Conservation (phyloP, 129 eudicot genomes). For the sunflower (Helianthus annuus) region HanXRQr2.0-SUNRISE NC_035446.2:13361863-13362362, state of each 20-base stretch:
- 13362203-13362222: not conserved
- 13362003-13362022: constrained; percentile 2
- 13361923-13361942: not conserved
- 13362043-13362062: constrained; percentile 6
- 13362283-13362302: no score
- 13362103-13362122: constrained; percentile 7
- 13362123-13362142: not conserved
- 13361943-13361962: not conserved
- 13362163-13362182: not conserved
- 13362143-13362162: not conserved
- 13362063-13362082: constrained; percentile 17
- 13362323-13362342: no score
- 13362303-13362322: no score
- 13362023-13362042: constrained; percentile 1
- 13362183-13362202: not conserved
- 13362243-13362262: no score
- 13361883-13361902: not conserved
- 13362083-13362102: not conserved
- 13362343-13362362: no score
- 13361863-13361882: not conserved
- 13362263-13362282: no score
- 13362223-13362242: constrained; percentile 5
- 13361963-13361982: constrained; percentile 11
- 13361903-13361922: not conserved
- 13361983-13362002: not conserved